phyloP scores from a whole-genome alignment of 129 eudicot genomes.

The Oenanthe sinensis region DNA sequence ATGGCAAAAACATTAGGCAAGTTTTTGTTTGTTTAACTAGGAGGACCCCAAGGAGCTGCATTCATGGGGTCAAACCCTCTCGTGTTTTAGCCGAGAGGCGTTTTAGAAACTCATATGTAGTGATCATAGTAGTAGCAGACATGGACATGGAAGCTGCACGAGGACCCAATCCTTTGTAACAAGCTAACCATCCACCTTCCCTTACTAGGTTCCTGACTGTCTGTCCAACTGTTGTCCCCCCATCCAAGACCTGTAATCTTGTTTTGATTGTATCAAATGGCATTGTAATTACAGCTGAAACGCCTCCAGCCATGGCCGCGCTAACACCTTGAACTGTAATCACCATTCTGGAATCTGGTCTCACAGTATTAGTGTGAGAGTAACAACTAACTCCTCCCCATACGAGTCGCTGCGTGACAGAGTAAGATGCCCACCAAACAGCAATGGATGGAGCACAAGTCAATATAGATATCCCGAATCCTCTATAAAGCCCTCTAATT shows the following conservation, averaged over 20 bases:
- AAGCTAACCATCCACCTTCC: constrained; percentile 83
- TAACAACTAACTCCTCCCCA: constrained; percentile 64
- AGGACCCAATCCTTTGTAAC: constrained; percentile 72
- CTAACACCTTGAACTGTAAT: constrained; percentile 80
- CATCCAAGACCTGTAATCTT: constrained; percentile 63
- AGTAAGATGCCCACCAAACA: constrained; percentile 94
- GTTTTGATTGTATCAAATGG: constrained; percentile 82
- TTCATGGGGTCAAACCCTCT: constrained; percentile 38
- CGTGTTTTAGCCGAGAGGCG: constrained; percentile 64
- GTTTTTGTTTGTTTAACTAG: neutral
- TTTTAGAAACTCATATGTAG: constrained; percentile 76
- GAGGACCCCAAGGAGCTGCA: constrained; percentile 1
- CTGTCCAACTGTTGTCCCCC: constrained; percentile 47
- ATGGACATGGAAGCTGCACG: constrained; percentile 82
- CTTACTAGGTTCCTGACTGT: constrained; percentile 54
- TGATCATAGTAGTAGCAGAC: constrained; percentile 87
- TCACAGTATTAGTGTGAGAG: constrained; percentile 19
- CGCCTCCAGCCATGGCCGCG: constrained; percentile 81
- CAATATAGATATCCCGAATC: constrained; percentile 86
- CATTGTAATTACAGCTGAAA: constrained; percentile 70
- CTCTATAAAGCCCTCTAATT: constrained; percentile 74
- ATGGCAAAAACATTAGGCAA: constrained; percentile 4
- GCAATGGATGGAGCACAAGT: constrained; percentile 90
- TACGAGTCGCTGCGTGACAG: constrained; percentile 65
- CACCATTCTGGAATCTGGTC: constrained; percentile 46